A percentile compares a stretch with the other conserved stretches of the same genome.
phyloP scores from a whole-genome alignment of 202 grass and related monocot species.

The Carex arenaria region DNA sequence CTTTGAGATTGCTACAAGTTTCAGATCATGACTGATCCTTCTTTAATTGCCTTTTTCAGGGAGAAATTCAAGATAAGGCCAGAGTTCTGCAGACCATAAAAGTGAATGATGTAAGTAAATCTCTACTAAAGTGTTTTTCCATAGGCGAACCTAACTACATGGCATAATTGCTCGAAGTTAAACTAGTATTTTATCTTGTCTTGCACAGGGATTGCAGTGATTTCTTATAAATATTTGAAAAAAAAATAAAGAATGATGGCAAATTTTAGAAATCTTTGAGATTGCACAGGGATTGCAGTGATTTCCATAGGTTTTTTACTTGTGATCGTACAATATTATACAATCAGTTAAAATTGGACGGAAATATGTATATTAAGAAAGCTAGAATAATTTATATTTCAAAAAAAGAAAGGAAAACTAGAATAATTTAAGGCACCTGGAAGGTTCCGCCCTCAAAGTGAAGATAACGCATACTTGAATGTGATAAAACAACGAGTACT shows the following conservation, averaged over 20 bases:
- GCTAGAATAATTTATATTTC: neutral
- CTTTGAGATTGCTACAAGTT: neutral
- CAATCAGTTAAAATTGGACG: neutral
- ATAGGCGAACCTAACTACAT: constrained; percentile 10
- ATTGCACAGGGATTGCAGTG: too few species aligned
- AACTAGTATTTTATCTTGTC: constrained; percentile 6
- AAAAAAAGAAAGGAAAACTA: neutral
- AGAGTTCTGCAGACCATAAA: constrained; percentile 66
- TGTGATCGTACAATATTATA: neutral
- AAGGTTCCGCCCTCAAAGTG: neutral
- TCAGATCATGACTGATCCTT: neutral
- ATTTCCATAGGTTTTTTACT: too few species aligned
- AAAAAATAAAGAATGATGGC: neutral
- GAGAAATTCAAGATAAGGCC: constrained; percentile 96
- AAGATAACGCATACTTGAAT: neutral
- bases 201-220: neutral
- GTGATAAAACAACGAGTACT: neutral
- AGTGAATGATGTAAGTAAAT: constrained; percentile 92
- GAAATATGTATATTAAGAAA: neutral
- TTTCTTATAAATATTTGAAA: neutral
- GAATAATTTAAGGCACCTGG: neutral
- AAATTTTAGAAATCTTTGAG: too few species aligned
- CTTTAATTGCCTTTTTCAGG: constrained; percentile 54
- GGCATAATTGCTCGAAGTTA: constrained; percentile 10
- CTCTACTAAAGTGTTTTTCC: neutral